Conservation (phyloP, 768 basidiomycete genomes). For the Pleurotus citrinopileatus region DNA sequence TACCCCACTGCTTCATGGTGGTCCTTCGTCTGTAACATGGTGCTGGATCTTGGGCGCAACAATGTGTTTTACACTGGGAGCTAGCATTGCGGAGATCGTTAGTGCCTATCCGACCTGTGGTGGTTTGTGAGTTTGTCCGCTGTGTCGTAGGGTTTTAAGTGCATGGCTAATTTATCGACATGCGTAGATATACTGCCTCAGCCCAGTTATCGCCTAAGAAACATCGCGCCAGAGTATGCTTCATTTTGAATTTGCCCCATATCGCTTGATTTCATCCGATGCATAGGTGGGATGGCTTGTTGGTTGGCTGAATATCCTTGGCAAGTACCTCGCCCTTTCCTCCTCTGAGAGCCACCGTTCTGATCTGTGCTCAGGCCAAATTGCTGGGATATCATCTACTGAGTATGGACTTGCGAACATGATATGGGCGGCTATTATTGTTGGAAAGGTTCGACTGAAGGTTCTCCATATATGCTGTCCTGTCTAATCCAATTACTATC, state of each 20-base stretch:
- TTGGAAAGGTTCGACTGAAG: slow-evolving; percentile 40
- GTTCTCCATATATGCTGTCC: neutral
- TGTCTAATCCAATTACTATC: slow-evolving; percentile 5
- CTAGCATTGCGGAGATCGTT: slow-evolving; percentile 75
- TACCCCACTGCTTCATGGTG: slow-evolving; percentile 65
- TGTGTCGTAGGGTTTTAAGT: neutral
- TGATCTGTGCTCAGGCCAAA: slow-evolving; percentile 49
- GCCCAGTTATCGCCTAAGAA: slow-evolving; percentile 66
- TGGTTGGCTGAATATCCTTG: slow-evolving; percentile 82
- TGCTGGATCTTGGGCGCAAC: slow-evolving; percentile 71
- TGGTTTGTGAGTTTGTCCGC: slow-evolving; percentile 48
- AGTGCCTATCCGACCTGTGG: slow-evolving; percentile 76
- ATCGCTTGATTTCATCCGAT: neutral
- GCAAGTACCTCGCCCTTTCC: slow-evolving; percentile 26
- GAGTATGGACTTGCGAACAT: slow-evolving; percentile 80
- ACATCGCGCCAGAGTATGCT: slow-evolving; percentile 58
- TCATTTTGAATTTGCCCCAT: neutral
- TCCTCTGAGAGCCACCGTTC: neutral
- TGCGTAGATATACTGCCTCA: slow-evolving; percentile 72
- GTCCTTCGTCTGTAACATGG: slow-evolving; percentile 69
- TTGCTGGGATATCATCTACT: slow-evolving; percentile 83
- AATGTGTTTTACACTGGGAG: slow-evolving; percentile 74
- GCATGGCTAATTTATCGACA: neutral
- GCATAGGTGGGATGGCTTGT: slow-evolving; percentile 70
- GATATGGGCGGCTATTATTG: slow-evolving; percentile 74